Percentiles rank a stretch among this genome's conserved stretches.
Evolutionary conservation across 768 basidiomycete genomes (phyloP).

Genomic region (Agaricus sinodeliciosus): DNA sequence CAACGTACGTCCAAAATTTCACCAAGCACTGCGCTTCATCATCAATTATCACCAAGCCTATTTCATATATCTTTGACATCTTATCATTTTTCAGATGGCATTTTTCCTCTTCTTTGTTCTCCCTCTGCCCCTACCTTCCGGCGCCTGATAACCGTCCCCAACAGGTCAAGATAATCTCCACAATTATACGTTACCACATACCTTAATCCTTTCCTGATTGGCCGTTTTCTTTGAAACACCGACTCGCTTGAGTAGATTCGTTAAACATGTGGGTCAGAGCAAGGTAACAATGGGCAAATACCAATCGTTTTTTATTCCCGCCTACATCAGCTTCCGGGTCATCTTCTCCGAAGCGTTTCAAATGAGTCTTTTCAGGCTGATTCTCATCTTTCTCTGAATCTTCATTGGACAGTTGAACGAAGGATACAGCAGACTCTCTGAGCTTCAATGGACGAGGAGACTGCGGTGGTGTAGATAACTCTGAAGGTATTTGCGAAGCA

Average conservation of each 20-base stretch:
- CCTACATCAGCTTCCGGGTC: not conserved
- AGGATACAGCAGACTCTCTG: not conserved
- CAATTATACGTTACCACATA: not conserved
- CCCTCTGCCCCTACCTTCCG: not conserved
- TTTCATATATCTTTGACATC: no score
- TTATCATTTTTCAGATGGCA: no score
- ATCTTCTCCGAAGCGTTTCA: not conserved
- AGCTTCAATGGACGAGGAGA: not conserved
- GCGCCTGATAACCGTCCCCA: not conserved
- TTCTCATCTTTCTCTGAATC: not conserved
- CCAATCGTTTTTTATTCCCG: slow-evolving; percentile 1
- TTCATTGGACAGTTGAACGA: slow-evolving; percentile 1
- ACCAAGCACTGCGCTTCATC: no score
- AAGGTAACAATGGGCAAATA: not conserved
- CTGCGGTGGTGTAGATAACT: slow-evolving; percentile 9
- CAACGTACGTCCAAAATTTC: no score
- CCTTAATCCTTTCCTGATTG: not conserved
- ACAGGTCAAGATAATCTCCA: not conserved
- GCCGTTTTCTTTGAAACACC: not conserved
- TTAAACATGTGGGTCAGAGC: not conserved
- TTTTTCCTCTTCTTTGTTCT: slow-evolving; percentile 1
- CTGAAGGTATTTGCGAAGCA: slow-evolving; percentile 5
- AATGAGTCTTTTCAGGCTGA: not conserved
- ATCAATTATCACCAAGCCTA: no score
- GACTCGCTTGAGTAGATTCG: not conserved